A percentile compares a stretch with the other conserved stretches of the same genome.
These are phyloP conservation scores for Xylaria sp. DNA, from an alignment of 2,329 filamentous ascomycete genomes.

Conservation along the genomic window DNA sequence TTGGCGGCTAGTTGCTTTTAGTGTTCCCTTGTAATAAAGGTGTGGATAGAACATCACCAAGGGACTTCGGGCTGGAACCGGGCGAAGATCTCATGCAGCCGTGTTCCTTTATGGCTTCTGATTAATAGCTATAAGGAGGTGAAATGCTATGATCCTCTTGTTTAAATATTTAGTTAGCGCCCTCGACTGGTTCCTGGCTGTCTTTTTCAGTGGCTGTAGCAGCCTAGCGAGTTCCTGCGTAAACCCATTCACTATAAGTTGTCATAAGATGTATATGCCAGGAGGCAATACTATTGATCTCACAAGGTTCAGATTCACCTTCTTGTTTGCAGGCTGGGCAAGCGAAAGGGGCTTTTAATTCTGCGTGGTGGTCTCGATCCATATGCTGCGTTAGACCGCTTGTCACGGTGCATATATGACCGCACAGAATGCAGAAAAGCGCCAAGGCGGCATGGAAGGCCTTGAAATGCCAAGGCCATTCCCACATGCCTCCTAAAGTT, in stretches of 20 bases:
- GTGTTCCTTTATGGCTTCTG: not conserved
- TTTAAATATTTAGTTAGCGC: not conserved
- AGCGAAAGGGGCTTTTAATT: not conserved
- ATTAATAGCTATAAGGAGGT: not conserved
- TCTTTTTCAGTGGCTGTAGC: not conserved
- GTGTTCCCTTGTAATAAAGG: no score
- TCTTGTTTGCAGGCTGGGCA: not conserved
- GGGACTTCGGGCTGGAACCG: not conserved
- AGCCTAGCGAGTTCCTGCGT: not conserved
- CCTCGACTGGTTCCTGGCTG: not conserved
- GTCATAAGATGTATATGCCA: constrained; percentile 15
- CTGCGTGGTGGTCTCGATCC: not conserved
- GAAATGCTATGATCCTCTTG: not conserved
- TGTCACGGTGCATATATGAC: not conserved
- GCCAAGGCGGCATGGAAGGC: not conserved
- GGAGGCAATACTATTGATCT: constrained; percentile 1
- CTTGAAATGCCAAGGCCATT: constrained; percentile 1
- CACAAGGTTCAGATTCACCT: not conserved
- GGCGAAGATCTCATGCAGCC: not conserved
- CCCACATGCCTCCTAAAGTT: constrained; percentile 1
- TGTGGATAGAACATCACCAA: not conserved
- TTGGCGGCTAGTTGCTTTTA: no score
- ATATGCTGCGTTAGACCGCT: constrained; percentile 3
- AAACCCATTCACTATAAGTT: constrained; percentile 14
- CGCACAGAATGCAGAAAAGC: constrained; percentile 12